phyloP scores from a whole-genome alignment of 2,329 filamentous ascomycete species.

The Clonostachys rosea region DNA sequence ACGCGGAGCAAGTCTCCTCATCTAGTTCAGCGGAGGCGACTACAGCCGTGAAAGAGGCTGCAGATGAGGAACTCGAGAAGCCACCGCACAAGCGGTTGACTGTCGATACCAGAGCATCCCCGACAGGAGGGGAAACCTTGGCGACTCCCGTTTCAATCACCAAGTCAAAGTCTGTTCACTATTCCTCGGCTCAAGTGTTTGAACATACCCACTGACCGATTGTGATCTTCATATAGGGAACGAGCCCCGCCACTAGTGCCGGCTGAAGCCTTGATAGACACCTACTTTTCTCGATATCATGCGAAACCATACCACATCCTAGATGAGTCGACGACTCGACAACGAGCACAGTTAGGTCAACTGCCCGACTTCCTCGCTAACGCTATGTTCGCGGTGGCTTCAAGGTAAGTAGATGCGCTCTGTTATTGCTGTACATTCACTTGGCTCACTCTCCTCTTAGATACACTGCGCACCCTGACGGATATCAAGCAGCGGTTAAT shows the following conservation, averaged over 20 bases:
- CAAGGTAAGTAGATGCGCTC: constrained; percentile 41
- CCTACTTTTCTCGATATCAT: constrained; percentile 76
- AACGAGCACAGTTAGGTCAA: constrained; percentile 65
- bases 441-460: constrained; percentile 22
- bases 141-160: too few relatives aligned
- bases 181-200: too few relatives aligned
- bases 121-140: background rate
- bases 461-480: constrained; percentile 64
- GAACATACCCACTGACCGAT: too few relatives aligned
- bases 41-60: constrained; percentile 1
- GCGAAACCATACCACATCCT: constrained; percentile 79
- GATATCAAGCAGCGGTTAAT: constrained; percentile 62
- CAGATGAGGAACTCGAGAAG: constrained; percentile 19
- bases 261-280: constrained; percentile 64
- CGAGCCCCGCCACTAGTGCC: constrained; percentile 40
- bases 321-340: constrained; percentile 70
- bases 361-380: constrained; percentile 50
- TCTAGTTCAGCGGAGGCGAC: background rate
- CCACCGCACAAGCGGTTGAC: constrained; percentile 33
- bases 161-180: too few relatives aligned
- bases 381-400: constrained; percentile 57
- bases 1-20: constrained; percentile 24
- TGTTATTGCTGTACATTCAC: background rate
- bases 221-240: constrained; percentile 25
- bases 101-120: constrained; percentile 24